These are phyloP conservation scores for Escallonia herrerae DNA, from an alignment of 129 eudicot species.

Conservation along the genomic window DNA sequence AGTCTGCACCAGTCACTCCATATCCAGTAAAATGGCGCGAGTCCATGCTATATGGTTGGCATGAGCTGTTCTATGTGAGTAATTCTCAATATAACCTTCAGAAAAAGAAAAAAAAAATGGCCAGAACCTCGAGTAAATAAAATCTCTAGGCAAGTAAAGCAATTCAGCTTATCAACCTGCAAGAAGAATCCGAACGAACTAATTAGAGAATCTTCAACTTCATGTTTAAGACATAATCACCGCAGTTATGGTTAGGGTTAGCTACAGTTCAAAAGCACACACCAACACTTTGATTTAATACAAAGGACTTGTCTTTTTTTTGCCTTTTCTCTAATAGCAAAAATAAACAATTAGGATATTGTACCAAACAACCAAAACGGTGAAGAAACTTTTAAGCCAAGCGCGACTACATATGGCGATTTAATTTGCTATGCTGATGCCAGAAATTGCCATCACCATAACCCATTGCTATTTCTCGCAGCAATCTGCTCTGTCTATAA, in stretches of 20 bases:
- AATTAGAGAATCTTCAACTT: neutral
- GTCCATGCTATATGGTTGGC: conserved; percentile 57
- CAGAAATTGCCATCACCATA: too few relatives aligned
- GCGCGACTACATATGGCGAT: neutral
- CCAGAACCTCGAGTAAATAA: neutral
- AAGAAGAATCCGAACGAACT: neutral
- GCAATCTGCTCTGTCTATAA: too few relatives aligned
- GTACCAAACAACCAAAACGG: too few relatives aligned
- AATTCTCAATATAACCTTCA: neutral
- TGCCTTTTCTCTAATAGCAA: too few relatives aligned
- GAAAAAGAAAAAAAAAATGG: too few relatives aligned
- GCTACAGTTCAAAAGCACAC: too few relatives aligned
- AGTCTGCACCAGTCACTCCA: conserved; percentile 34
- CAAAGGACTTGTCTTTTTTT: too few relatives aligned
- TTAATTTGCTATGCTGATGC: too few relatives aligned
- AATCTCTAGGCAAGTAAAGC: neutral
- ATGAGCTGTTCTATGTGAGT: conserved; percentile 22
- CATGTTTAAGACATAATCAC: neutral
- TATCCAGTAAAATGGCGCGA: conserved; percentile 42
- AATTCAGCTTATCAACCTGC: conserved; percentile 4
- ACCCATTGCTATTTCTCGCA: too few relatives aligned
- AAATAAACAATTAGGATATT: too few relatives aligned
- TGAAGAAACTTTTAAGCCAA: too few relatives aligned
- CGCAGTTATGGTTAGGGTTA: neutral
- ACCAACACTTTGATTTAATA: too few relatives aligned